phyloP scores from a whole-genome alignment of 2,329 filamentous ascomycete genomes.

The Tolypocladium pustulatum region DNA sequence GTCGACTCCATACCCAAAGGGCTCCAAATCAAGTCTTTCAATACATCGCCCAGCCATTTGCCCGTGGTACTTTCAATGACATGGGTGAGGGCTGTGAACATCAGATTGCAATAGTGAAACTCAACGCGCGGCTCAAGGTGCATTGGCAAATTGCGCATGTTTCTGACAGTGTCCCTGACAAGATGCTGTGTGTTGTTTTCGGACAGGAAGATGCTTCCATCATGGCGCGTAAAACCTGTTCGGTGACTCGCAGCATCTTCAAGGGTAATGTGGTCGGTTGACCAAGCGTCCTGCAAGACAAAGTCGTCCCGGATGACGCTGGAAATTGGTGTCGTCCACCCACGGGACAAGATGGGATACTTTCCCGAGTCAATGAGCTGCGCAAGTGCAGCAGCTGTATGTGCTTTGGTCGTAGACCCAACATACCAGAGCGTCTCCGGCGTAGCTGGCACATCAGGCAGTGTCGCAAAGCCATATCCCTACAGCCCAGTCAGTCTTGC shows the following conservation, averaged over 20 bases:
- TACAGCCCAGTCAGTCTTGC: conserved; percentile 1
- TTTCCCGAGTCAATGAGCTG: conserved; percentile 36
- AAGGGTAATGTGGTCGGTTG: conserved; percentile 31
- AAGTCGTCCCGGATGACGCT: conserved; percentile 14
- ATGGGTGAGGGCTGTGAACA: conserved; percentile 33
- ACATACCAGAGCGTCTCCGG: conserved; percentile 42
- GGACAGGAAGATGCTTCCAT: conserved; percentile 11
- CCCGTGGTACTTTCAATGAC: conserved; percentile 32
- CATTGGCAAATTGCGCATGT: conserved; percentile 33
- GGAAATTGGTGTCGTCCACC: conserved; percentile 37
- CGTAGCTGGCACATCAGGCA: conserved; percentile 28
- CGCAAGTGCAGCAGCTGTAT: conserved; percentile 38
- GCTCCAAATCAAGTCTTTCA: conserved; percentile 29
- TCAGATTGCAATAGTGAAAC: conserved; percentile 40
- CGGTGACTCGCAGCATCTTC: background rate
- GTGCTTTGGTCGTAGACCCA: conserved; percentile 47
- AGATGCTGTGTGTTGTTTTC: conserved; percentile 19
- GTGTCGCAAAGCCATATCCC: conserved; percentile 19
- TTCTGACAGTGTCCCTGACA: conserved; percentile 26
- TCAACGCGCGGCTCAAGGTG: conserved; percentile 30
- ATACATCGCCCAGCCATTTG: conserved; percentile 24
- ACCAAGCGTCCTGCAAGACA: background rate
- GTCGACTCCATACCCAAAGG: conserved; percentile 37
- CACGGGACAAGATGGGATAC: conserved; percentile 15
- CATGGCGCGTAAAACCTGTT: conserved; percentile 30